Conservation (phyloP, 2,329 filamentous ascomycete genomes). For the Colletotrichum musicola region DNA sequence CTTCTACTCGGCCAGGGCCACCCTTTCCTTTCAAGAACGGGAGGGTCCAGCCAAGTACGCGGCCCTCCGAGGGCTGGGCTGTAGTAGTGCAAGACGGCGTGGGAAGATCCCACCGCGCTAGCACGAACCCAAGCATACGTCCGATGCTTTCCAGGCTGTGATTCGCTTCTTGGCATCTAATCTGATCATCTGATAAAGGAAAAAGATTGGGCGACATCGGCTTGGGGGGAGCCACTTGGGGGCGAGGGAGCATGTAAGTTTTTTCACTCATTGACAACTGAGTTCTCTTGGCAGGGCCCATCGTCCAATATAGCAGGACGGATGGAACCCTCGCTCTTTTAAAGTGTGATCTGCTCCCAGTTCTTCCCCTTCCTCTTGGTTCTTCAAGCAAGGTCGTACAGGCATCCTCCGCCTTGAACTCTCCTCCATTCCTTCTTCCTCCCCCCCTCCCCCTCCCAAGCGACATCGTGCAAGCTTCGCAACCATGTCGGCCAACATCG, state of each 20-base stretch:
- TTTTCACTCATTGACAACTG: too few relatives aligned
- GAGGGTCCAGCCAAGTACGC: slow-evolving; percentile 33
- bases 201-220: slow-evolving; percentile 36
- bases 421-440: slow-evolving; percentile 26
- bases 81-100: slow-evolving; percentile 16
- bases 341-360: background rate
- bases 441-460: slow-evolving; percentile 1
- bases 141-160: slow-evolving; percentile 5
- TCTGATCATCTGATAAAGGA: slow-evolving; percentile 38
- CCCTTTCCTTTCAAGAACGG: background rate
- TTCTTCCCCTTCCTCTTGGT: slow-evolving; percentile 13
- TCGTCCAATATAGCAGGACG: slow-evolving; percentile 24
- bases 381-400: slow-evolving; percentile 31
- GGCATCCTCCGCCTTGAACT: slow-evolving; percentile 28
- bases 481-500: slow-evolving; percentile 29
- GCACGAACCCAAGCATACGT: slow-evolving; percentile 36
- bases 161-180: slow-evolving; percentile 35
- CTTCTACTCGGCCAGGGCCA: too few relatives aligned
- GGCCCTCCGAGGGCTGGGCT: slow-evolving; percentile 27
- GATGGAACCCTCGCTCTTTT: slow-evolving; percentile 9
- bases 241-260: too few relatives aligned
- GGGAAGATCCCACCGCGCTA: slow-evolving; percentile 34
- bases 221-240: slow-evolving; percentile 1
- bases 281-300: slow-evolving; percentile 9
- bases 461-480: slow-evolving; percentile 3